These are phyloP conservation scores for Cavenderia fasciculata DNA, from an alignment of 78 protist genomes.

Conservation along the genomic window DNA sequence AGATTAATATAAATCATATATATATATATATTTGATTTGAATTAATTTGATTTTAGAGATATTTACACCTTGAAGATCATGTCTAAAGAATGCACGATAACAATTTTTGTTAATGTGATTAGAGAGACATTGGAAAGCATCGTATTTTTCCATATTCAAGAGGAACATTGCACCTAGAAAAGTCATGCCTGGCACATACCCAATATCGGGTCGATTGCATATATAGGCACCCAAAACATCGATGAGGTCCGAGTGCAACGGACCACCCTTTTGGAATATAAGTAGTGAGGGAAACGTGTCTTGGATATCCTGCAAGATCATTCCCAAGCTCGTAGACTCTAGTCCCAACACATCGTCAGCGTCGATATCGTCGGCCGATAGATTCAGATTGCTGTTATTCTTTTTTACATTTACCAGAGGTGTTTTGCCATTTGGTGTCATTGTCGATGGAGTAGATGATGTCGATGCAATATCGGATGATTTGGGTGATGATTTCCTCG, in stretches of 20 bases:
- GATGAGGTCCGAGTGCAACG: slow-evolving; percentile 52
- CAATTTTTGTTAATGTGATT: slow-evolving; percentile 85
- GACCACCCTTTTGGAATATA: slow-evolving; percentile 78
- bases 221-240: slow-evolving; percentile 87
- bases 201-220: slow-evolving; percentile 93
- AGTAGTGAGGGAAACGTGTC: slow-evolving; percentile 57
- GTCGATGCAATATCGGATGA: not conserved
- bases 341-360: slow-evolving; percentile 55
- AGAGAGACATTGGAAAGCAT: slow-evolving; percentile 88
- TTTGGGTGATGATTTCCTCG: not conserved
- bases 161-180: slow-evolving; percentile 94
- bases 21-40: not conserved
- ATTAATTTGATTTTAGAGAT: slow-evolving; percentile 20
- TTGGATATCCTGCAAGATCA: slow-evolving; percentile 73
- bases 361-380: not conserved
- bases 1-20: not conserved
- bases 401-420: not conserved
- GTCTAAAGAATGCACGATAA: slow-evolving; percentile 82
- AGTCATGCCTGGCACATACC: slow-evolving; percentile 96
- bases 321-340: slow-evolving; percentile 46
- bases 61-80: slow-evolving; percentile 80
- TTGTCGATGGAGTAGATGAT: not conserved
- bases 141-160: slow-evolving; percentile 83
- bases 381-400: not conserved
- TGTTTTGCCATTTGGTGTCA: not conserved